Evolutionary conservation across 1,139 yeast genomes (phyloP).

Genomic region (Hemisphaericaspora xylofermentans): DNA sequence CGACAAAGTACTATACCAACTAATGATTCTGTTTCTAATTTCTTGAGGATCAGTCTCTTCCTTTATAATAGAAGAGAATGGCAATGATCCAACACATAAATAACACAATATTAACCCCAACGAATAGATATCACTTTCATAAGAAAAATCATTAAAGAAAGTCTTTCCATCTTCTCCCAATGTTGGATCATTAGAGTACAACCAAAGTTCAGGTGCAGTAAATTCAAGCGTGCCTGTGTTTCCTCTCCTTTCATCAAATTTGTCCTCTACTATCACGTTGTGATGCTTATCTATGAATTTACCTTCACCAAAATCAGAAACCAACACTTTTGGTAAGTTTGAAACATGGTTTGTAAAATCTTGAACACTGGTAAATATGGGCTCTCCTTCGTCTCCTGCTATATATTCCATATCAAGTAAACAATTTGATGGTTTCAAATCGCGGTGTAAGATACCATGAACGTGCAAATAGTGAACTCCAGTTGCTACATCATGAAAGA

Average conservation of each 20-base stretch:
- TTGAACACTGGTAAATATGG: slow-evolving; percentile 15
- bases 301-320: slow-evolving; percentile 90
- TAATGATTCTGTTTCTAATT: slow-evolving; percentile 25
- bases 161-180: slow-evolving; percentile 17
- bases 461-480: slow-evolving; percentile 75
- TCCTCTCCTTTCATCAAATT: slow-evolving; percentile 43
- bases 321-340: slow-evolving; percentile 63
- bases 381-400: slow-evolving; percentile 9
- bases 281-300: slow-evolving; percentile 56
- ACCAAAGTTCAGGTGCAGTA: slow-evolving; percentile 79
- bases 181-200: slow-evolving; percentile 26
- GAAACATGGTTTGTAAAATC: slow-evolving; percentile 25
- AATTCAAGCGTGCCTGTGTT: slow-evolving; percentile 85
- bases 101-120: slow-evolving; percentile 78
- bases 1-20: slow-evolving; percentile 30
- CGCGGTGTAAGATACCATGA: slow-evolving; percentile 79
- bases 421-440: slow-evolving; percentile 86
- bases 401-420: slow-evolving; percentile 47
- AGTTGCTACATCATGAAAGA: slow-evolving; percentile 62
- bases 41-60: slow-evolving; percentile 37
- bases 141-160: slow-evolving; percentile 54
- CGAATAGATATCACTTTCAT: slow-evolving; percentile 76
- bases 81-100: slow-evolving; percentile 68
- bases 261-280: slow-evolving; percentile 8
- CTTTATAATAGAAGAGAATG: slow-evolving; percentile 39